Evolutionary conservation across 139 green algal species (phyloP).

Genomic region (Eudorina sp.): DNA sequence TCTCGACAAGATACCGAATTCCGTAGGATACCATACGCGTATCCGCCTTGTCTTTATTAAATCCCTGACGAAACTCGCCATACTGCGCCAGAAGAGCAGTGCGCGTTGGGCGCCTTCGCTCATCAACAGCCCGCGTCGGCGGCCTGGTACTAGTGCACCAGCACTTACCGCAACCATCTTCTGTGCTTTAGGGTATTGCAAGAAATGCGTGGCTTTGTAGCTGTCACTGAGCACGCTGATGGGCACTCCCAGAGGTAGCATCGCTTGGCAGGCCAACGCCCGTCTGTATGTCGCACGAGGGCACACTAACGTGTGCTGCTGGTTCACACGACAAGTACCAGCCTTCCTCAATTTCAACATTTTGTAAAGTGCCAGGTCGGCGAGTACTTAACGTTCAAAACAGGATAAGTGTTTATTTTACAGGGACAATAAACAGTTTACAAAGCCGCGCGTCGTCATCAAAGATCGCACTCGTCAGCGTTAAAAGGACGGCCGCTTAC

Average conservation of each 20-base stretch:
- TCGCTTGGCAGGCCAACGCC: background rate
- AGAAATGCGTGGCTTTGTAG: constrained; percentile 88
- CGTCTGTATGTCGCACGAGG: background rate
- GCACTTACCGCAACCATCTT: constrained; percentile 88
- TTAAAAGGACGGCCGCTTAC: background rate
- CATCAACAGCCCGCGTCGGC: background rate
- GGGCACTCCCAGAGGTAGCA: constrained; percentile 64
- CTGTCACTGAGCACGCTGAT: constrained; percentile 84
- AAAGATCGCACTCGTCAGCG: background rate
- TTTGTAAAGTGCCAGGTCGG: background rate
- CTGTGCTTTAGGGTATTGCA: constrained; percentile 78
- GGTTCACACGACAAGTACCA: background rate
- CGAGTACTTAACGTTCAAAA: background rate
- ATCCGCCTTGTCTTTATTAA: constrained; percentile 81
- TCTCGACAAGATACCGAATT: constrained; percentile 89
- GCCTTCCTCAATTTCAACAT: constrained; percentile 6
- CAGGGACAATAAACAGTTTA: background rate
- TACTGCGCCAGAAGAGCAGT: constrained; percentile 72
- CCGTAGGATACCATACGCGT: constrained; percentile 86
- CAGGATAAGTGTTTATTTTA: background rate
- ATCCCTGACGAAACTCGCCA: constrained; percentile 89
- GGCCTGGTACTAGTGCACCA: background rate
- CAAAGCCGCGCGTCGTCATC: background rate
- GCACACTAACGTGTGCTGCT: background rate
- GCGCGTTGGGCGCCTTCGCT: background rate